Base-by-base conservation (phyloP, 2,329 filamentous ascomycete species). In the Plectosphaerella sp. region DNA sequence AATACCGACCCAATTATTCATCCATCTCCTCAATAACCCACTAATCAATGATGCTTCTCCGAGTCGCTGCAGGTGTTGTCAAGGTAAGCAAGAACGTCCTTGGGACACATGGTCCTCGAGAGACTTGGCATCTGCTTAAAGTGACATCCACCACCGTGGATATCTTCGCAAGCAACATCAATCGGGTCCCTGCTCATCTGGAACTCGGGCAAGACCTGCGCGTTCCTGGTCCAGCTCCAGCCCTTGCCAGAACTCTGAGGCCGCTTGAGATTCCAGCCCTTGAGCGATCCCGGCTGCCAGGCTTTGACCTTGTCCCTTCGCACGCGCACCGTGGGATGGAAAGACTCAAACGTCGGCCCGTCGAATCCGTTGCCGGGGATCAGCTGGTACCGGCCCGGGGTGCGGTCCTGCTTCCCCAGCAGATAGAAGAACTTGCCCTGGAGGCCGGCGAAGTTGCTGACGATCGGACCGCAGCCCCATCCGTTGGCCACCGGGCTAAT, bases 241-340 rank as follows among this genome's bases (percentile, higher is more conserved):
- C 11, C 24, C 16, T 45, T 7, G 14, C 35, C 10, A 4, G 18
- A 33, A 7, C 8, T 9, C 28, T 33, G 28, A n/a, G 47, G 33
- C 42, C 45, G 5, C n/a, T 45, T 25, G 36, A 39, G 11, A 5
- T 28, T 6, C 18, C 49, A 50, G 2, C 36, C 20, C 7, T 18
- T 14, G 1, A 54, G 45, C 11, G 54, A 16, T 4, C 3, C 7
- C n/a, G 51, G 47, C 1, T 4, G 15, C 36, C 55, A 56, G 0
- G n/a, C 36, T 3, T 20, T 6, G 16, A 36, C 16, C 4, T 25
- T 41, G 1, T 8, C n/a, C 22, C n/a, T 14, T 15, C 54, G 54
- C 5, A 51, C 46, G 9, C 47, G 28, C n/a, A 52, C 46, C 2
- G 50, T 52, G 1, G 56, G 54, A 33, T 57, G 56, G 7, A 57